Conservation (phyloP, 352 stramenopile genomes). For the Phytopythium aichiense region DNA sequence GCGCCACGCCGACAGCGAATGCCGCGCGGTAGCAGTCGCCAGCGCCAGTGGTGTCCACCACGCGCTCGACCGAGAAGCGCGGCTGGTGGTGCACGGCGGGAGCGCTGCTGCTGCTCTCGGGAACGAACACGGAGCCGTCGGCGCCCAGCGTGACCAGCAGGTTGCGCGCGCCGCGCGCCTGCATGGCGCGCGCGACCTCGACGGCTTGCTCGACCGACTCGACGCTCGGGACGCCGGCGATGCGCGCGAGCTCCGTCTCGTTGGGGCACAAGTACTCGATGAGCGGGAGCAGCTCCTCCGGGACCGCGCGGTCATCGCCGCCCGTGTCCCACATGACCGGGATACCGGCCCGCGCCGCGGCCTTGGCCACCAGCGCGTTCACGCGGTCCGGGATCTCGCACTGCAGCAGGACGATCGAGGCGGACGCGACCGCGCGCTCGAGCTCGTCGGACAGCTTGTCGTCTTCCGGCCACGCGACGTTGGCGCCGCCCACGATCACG, state of each 20-base stretch:
- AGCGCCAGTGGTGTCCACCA: slow-evolving; percentile 77
- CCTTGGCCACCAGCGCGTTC: slow-evolving; percentile 50
- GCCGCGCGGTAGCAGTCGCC: slow-evolving; percentile 75
- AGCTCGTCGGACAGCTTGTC: slow-evolving; percentile 26
- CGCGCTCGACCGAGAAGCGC: slow-evolving; percentile 47
- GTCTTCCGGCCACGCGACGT: slow-evolving; percentile 45
- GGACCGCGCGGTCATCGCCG: slow-evolving; percentile 61
- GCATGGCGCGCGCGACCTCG: slow-evolving; percentile 41
- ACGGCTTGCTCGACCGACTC: slow-evolving; percentile 45
- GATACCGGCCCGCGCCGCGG: slow-evolving; percentile 35
- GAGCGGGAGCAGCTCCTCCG: slow-evolving; percentile 41
- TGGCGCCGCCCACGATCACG: slow-evolving; percentile 77
- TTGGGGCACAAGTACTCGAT: slow-evolving; percentile 75
- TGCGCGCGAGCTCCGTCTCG: slow-evolving; percentile 64
- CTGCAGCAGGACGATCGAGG: slow-evolving; percentile 67
- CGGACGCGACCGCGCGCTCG: slow-evolving; percentile 38
- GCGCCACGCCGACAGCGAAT: slow-evolving; percentile 57
- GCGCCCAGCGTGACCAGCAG: slow-evolving; percentile 68
- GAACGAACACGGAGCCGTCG: slow-evolving; percentile 64
- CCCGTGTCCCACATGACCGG: slow-evolving; percentile 79
- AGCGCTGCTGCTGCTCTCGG: slow-evolving; percentile 13
- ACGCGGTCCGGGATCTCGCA: slow-evolving; percentile 59
- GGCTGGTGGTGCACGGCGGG: slow-evolving; percentile 34
- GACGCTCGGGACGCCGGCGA: slow-evolving; percentile 29
- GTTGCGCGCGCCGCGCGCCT: slow-evolving; percentile 43